Evolutionary conservation across 257 asterid species (phyloP), one percentile per base, ranked within the genome.

Genomic region (Pogostemon cablin): DNA sequence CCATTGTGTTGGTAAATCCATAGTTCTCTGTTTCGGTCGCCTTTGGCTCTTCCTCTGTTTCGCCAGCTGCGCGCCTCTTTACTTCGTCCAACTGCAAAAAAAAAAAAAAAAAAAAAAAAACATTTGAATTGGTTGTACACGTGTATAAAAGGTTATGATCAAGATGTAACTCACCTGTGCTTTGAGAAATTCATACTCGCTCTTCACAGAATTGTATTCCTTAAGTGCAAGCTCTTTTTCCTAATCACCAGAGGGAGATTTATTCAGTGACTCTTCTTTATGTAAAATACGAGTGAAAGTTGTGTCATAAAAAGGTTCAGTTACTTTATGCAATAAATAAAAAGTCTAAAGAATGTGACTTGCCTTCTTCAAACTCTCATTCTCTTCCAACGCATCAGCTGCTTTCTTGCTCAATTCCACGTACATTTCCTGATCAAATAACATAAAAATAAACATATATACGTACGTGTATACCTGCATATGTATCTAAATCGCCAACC

Each of bases 281-380:
- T 5, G 48, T 46, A 46, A 8, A n/a, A 56, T 10, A 20, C 1
- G 32, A 25, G 32, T 25, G 32, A 25, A 25, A 25, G 32, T 25
- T 25, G 32, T 25, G 32, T 25, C 1, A 25, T 25, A 25, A 25
- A 25, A 25, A 25, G 32, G 32, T 25, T 25, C 32, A 25, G 1
- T 25, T 25, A 25, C 32, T 25, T 25, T 25, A 25, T 25, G 32
- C 32, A 25, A 25, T 25, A 25, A 25, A 25, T 25, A 25, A 25
- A 25, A 25, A 25, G 32, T 25, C 32, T 25, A 25, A 25, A 25
- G 32, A 25, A 25, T 25, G 32, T 3, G 2, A 52, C 73, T 17
- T 63, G 82, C 96, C 91, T 63, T 81, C 84, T 78, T 90, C 75
- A 92, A 72, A 60, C 64, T 64, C 67, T 82, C 80, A 4, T 90